These are phyloP conservation scores for Leavenworthia alabamica DNA, from an alignment of 345 rosid species.

Conservation along the genomic window DNA sequence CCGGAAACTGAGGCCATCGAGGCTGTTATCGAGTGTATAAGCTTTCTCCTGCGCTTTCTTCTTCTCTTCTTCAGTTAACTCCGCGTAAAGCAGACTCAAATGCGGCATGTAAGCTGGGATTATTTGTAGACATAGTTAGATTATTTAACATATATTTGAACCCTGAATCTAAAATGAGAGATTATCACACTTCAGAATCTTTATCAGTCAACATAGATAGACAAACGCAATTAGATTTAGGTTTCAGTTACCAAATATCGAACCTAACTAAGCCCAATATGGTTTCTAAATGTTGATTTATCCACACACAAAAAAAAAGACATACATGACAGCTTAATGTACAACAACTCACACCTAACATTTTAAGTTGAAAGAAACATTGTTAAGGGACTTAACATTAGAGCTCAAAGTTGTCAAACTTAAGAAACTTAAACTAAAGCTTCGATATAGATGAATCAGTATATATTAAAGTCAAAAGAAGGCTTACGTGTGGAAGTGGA, in stretches of 20 bases:
- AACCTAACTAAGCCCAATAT: background rate
- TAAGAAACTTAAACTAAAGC: background rate
- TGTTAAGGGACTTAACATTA: background rate
- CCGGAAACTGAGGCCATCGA: constrained; percentile 44
- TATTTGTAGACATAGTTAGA: background rate
- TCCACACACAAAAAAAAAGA: background rate
- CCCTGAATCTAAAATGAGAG: background rate
- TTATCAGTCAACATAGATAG: background rate
- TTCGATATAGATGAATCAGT: background rate
- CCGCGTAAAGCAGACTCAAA: constrained; percentile 66
- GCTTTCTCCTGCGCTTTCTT: constrained; percentile 63
- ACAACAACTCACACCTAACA: background rate
- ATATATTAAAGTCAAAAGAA: background rate
- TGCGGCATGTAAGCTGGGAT: constrained; percentile 86
- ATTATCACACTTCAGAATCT: background rate
- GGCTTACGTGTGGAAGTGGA: constrained; percentile 47
- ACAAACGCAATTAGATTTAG: background rate
- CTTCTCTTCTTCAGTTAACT: constrained; percentile 73
- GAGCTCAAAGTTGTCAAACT: background rate
- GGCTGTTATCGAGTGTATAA: constrained; percentile 40
- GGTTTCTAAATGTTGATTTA: background rate
- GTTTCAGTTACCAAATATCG: background rate
- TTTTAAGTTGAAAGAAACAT: background rate
- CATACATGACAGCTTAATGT: background rate
- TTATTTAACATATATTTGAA: background rate